Conservation (phyloP, 164 flowering plant species). For the Brasenia schreberi region DNA sequence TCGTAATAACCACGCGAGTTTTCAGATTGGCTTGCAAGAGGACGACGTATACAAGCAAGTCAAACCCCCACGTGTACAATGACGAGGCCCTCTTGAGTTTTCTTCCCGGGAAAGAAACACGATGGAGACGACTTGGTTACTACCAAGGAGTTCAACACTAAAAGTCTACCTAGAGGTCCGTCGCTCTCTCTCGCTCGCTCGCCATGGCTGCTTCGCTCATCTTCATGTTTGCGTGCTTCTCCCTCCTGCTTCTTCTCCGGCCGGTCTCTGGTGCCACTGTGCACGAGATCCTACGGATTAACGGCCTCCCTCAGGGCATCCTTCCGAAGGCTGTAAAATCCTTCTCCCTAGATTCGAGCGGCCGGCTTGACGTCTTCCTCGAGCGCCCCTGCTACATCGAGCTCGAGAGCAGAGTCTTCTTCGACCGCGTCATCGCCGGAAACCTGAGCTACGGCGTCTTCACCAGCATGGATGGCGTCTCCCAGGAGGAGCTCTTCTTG, state of each 20-base stretch:
- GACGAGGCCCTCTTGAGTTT: no score
- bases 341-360: conserved; percentile 33
- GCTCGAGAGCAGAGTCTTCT: conserved; percentile 56
- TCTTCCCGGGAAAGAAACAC: no score
- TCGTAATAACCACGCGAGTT: no score
- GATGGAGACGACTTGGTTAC: no score
- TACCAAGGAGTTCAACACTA: no score
- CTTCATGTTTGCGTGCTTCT: not conserved
- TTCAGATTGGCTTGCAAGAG: no score
- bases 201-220: not conserved
- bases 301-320: conserved; percentile 66
- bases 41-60: no score
- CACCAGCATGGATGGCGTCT: conserved; percentile 45
- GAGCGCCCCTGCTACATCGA: conserved; percentile 59
- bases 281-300: conserved; percentile 52
- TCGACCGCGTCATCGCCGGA: conserved; percentile 52
- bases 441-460: conserved; percentile 68
- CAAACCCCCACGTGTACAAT: no score
- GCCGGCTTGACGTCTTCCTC: conserved; percentile 45
- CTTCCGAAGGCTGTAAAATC: conserved; percentile 54
- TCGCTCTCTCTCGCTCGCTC: not conserved
- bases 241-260: conserved; percentile 3
- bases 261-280: conserved; percentile 16
- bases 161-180: no score
- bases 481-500: conserved; percentile 76